phyloP scores from a whole-genome alignment of 139 green algal species.

The Nannochloris sp. region DNA sequence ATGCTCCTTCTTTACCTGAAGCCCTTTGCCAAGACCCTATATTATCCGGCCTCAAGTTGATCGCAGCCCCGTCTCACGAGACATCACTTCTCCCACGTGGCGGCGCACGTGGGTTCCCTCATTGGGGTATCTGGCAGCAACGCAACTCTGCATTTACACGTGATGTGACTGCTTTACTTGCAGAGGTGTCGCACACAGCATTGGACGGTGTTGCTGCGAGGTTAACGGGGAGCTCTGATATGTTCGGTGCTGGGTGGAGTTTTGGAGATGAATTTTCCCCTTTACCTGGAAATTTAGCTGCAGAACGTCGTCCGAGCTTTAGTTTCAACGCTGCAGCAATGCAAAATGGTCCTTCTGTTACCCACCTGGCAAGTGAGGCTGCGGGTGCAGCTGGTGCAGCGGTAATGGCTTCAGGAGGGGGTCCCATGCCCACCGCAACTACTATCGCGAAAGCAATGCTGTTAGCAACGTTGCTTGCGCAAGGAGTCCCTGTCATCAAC shows the following conservation, averaged over 20 bases:
- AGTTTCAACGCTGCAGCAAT: constrained; percentile 42
- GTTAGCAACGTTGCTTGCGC: constrained; percentile 27
- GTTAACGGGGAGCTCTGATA: constrained; percentile 29
- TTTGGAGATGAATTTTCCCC: not conserved
- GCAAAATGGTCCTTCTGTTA: constrained; percentile 2
- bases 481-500: constrained; percentile 28
- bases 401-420: not conserved
- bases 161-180: constrained; percentile 19
- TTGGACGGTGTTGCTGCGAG: constrained; percentile 8
- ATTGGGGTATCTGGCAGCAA: constrained; percentile 44
- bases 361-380: constrained; percentile 9
- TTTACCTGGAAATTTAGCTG: constrained; percentile 38
- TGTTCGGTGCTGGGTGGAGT: constrained; percentile 28
- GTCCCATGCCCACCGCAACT: not conserved
- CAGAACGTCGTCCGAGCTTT: constrained; percentile 37
- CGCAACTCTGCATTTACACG: constrained; percentile 24
- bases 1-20: constrained; percentile 61
- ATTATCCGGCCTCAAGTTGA: constrained; percentile 29
- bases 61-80: constrained; percentile 32
- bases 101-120: constrained; percentile 43
- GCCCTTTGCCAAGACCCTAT: constrained; percentile 47
- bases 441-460: constrained; percentile 35
- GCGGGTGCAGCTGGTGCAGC: not conserved
- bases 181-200: constrained; percentile 6
- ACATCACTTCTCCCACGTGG: constrained; percentile 33